These are phyloP conservation scores for Globisporangium cylindrosporum DNA, from an alignment of 352 stramenopile species.

Conservation along the genomic window DNA sequence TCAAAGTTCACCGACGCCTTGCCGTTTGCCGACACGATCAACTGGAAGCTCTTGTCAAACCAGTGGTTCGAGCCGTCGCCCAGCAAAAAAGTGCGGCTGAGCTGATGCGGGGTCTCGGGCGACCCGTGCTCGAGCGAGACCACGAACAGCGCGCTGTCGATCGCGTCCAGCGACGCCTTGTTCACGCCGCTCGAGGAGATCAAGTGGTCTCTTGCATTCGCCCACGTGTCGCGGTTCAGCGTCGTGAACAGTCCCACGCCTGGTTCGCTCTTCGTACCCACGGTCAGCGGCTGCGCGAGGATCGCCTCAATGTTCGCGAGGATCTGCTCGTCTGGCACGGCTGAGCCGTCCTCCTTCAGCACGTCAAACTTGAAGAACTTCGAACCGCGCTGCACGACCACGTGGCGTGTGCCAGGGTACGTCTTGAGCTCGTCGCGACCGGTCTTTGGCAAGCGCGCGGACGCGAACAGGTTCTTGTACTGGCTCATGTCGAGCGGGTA, in stretches of 20 bases:
- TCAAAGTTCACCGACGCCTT: constrained; percentile 88
- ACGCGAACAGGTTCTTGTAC: constrained; percentile 89
- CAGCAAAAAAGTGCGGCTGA: constrained; percentile 78
- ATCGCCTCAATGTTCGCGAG: constrained; percentile 85
- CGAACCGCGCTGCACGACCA: constrained; percentile 84
- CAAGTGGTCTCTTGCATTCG: constrained; percentile 56
- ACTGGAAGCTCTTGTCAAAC: constrained; percentile 93
- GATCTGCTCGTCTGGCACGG: constrained; percentile 74
- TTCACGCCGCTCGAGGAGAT: constrained; percentile 52
- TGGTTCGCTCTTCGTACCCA: constrained; percentile 30
- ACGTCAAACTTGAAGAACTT: constrained; percentile 89
- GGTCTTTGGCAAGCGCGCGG: constrained; percentile 60
- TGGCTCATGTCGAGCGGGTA: constrained; percentile 92
- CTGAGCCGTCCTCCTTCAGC: constrained; percentile 53
- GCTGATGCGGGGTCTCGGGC: constrained; percentile 47
- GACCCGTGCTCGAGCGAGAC: constrained; percentile 74
- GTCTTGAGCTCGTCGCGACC: constrained; percentile 75
- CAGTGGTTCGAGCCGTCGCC: constrained; percentile 87
- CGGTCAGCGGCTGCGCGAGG: constrained; percentile 52
- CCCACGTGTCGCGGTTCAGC: constrained; percentile 83
- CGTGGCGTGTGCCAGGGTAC: constrained; percentile 57
- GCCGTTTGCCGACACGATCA: constrained; percentile 83
- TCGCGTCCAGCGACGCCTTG: constrained; percentile 66
- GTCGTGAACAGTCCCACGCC: constrained; percentile 81
- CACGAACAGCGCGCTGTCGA: constrained; percentile 87